A percentile compares a stretch with the other conserved stretches of the same genome.
phyloP scores from a whole-genome alignment of 148 eudicot species.

The Fallopia convolvulus region DNA sequence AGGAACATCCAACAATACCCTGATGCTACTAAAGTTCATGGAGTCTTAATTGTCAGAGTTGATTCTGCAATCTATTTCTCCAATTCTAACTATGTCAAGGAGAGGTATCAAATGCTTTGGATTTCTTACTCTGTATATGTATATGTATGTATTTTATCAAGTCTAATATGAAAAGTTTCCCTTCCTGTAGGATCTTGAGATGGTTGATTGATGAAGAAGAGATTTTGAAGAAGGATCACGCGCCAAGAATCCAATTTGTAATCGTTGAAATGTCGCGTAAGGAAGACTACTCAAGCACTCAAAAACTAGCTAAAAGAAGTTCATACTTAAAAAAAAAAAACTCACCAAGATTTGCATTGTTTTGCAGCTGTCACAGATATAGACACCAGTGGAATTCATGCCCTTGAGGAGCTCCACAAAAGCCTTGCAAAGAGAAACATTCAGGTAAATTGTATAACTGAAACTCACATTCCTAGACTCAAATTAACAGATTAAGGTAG shows the following conservation, averaged over 20 bases:
- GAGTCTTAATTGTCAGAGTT: conserved; percentile 55
- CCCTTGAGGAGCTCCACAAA: conserved; percentile 48
- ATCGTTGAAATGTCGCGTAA: conserved; percentile 67
- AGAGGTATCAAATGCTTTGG: conserved; percentile 40
- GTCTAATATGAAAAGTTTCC: background rate
- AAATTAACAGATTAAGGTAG: background rate
- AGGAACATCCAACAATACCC: conserved; percentile 79
- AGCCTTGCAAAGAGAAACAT: conserved; percentile 47
- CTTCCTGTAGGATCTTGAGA: conserved; percentile 44
- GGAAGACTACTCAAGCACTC: background rate
- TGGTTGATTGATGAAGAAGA: conserved; percentile 63
- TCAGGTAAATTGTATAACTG: conserved; percentile 17
- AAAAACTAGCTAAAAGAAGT: background rate
- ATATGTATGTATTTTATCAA: background rate
- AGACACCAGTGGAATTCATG: conserved; percentile 68
- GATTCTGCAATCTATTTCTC: conserved; percentile 93
- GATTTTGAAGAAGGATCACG: conserved; percentile 14
- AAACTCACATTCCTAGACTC: no score
- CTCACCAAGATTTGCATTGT: background rate
- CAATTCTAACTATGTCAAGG: conserved; percentile 73
- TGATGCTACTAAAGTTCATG: conserved; percentile 56
- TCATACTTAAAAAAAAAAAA: background rate
- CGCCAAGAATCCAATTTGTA: conserved; percentile 29
- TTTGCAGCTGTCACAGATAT: conserved; percentile 69
- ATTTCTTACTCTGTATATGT: background rate